These are phyloP conservation scores for Neonectria magnoliae DNA, from an alignment of 2,329 filamentous ascomycete species.

Conservation along the genomic window DNA sequence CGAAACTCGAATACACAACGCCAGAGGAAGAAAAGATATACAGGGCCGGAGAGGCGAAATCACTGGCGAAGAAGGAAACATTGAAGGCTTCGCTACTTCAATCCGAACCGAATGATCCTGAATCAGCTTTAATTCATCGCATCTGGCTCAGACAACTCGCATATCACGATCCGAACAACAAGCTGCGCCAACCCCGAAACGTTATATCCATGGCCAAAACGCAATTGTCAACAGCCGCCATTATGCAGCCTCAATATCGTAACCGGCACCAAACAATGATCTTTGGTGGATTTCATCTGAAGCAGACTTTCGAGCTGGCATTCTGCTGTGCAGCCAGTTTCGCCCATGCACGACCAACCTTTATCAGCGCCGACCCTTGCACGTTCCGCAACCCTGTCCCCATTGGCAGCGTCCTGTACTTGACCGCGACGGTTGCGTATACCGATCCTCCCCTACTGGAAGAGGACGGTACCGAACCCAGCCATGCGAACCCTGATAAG, in stretches of 20 bases:
- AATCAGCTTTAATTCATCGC: constrained; percentile 43
- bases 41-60: constrained; percentile 42
- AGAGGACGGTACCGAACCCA: constrained; percentile 41
- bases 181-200: constrained; percentile 39
- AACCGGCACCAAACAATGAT: constrained; percentile 46
- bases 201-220: constrained; percentile 44
- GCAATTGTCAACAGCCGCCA: constrained; percentile 40
- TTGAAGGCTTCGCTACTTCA: constrained; percentile 40
- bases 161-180: constrained; percentile 43
- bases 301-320: constrained; percentile 46
- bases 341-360: constrained; percentile 45
- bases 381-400: constrained; percentile 46
- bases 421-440: constrained; percentile 44
- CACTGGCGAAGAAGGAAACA: constrained; percentile 38
- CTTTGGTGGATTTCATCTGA: constrained; percentile 45
- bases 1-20: constrained; percentile 38
- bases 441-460: constrained; percentile 44
- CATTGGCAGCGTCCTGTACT: constrained; percentile 43
- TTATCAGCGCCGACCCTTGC: constrained; percentile 45
- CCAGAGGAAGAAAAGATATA: constrained; percentile 43
- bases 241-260: constrained; percentile 45
- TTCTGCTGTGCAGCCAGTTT: constrained; percentile 47
- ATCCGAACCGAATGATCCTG: constrained; percentile 41
- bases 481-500: constrained; percentile 31
- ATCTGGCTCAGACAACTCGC: constrained; percentile 44